Percentiles rank a stretch among this genome's conserved stretches.
These are phyloP conservation scores for Umbelopsis sp. DNA, from an alignment of 192 early-diverging fungal genomes.

Conservation along the genomic window DNA sequence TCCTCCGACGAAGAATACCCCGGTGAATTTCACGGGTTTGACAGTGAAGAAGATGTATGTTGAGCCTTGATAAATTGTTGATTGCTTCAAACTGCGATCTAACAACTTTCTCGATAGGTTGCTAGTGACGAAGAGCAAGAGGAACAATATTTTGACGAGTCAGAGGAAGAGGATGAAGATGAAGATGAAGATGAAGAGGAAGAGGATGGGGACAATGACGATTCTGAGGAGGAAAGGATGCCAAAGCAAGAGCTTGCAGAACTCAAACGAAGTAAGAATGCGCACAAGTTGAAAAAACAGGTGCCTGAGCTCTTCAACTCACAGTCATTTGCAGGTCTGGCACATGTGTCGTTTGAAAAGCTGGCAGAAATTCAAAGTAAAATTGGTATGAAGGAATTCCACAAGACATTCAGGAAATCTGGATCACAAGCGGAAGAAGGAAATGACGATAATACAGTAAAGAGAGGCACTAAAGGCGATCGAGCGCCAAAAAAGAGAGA, in stretches of 20 bases:
- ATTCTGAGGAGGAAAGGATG: constrained; percentile 16
- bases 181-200: background rate
- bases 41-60: constrained; percentile 13
- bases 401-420: constrained; percentile 42
- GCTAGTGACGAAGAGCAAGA: constrained; percentile 23
- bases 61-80: too few relatives aligned
- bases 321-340: constrained; percentile 48
- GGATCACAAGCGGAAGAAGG: constrained; percentile 35
- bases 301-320: background rate
- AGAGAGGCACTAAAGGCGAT: constrained; percentile 43
- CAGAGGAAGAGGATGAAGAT: constrained; percentile 20
- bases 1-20: constrained; percentile 9
- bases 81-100: background rate
- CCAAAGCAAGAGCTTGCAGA: constrained; percentile 17
- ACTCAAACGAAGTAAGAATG: constrained; percentile 35
- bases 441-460: constrained; percentile 39
- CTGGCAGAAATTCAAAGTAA: constrained; percentile 78
- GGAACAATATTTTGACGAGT: constrained; percentile 14
- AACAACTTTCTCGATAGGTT: background rate
- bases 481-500: constrained; percentile 45
- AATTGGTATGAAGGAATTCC: constrained; percentile 68
- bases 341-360: constrained; percentile 81
- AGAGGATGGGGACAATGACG: constrained; percentile 22
- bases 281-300: background rate
- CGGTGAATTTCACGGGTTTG: background rate